Percentiles rank a stretch among this genome's conserved stretches.
Conservation (phyloP, 1,139 yeast genomes). For the Suhomyces anneliseae region DNA sequence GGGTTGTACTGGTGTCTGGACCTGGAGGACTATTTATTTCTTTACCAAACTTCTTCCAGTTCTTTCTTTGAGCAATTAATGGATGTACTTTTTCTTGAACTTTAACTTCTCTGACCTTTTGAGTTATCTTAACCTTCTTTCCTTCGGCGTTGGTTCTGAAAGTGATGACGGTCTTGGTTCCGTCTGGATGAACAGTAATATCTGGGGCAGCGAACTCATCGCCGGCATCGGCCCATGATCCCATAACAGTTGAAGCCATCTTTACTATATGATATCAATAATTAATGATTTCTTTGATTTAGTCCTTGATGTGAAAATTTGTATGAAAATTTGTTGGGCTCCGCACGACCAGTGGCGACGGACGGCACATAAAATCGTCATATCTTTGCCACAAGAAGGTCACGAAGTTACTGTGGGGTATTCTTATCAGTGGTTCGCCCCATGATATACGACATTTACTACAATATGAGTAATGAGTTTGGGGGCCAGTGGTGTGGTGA, state of each 20-base stretch:
- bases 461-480: too few species aligned
- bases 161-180: slow-evolving; percentile 84
- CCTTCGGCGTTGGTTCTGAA: slow-evolving; percentile 77
- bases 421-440: too few species aligned
- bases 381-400: too few species aligned
- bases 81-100: slow-evolving; percentile 84
- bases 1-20: slow-evolving; percentile 87
- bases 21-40: slow-evolving; percentile 79
- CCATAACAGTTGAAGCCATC: slow-evolving; percentile 44
- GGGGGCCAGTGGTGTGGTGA: too few species aligned
- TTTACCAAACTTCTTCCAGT: slow-evolving; percentile 81
- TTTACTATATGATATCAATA: neutral
- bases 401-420: too few species aligned
- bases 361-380: too few species aligned
- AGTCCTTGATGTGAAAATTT: slow-evolving; percentile 1
- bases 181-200: slow-evolving; percentile 76
- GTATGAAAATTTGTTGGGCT: slow-evolving; percentile 6
- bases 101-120: slow-evolving; percentile 72
- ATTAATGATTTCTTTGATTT: slow-evolving; percentile 1
- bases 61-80: slow-evolving; percentile 67
- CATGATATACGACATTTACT: too few species aligned
- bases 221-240: slow-evolving; percentile 69
- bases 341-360: slow-evolving; percentile 4
- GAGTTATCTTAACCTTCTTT: slow-evolving; percentile 84
- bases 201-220: slow-evolving; percentile 68